Evolutionary conservation across 208 protist species (phyloP).

Genomic region (Histomonas meleagridis): DNA sequence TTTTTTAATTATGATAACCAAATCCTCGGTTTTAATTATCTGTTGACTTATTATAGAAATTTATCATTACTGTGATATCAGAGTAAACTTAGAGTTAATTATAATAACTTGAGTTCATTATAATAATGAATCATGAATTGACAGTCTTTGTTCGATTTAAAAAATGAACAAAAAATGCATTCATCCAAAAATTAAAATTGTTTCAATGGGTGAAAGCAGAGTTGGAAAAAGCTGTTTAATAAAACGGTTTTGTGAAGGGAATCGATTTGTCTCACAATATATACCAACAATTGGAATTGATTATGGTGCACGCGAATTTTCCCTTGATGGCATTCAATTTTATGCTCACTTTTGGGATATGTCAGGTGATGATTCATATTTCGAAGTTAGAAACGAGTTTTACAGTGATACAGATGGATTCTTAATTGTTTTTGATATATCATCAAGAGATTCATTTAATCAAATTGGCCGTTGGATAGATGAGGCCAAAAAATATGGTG

Average conservation of each 20-base stretch:
- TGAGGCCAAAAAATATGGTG: conserved; percentile 13
- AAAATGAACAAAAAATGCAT: too few species aligned
- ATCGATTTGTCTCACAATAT: conserved; percentile 74
- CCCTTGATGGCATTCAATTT: conserved; percentile 43
- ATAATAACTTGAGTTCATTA: too few species aligned
- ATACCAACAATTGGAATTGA: conserved; percentile 87
- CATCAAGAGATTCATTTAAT: background rate
- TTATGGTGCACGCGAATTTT: conserved; percentile 76
- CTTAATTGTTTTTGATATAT: conserved; percentile 1
- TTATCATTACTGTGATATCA: too few species aligned
- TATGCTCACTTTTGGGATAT: conserved; percentile 85
- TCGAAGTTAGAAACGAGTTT: conserved; percentile 82
- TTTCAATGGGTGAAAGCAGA: background rate
- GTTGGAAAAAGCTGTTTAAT: conserved; percentile 13
- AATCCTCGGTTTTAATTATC: too few species aligned
- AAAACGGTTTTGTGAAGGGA: conserved; percentile 18
- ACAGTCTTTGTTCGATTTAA: too few species aligned
- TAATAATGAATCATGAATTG: too few species aligned
- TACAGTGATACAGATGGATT: conserved; percentile 76
- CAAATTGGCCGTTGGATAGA: background rate
- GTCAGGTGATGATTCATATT: conserved; percentile 67
- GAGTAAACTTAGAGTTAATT: too few species aligned
- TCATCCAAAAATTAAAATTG: conserved; percentile 24
- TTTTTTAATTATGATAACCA: too few species aligned
- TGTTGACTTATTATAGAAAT: too few species aligned